phyloP scores from a whole-genome alignment of 495 filamentous ascomycete genomes.

The Xylaria acuta region DNA sequence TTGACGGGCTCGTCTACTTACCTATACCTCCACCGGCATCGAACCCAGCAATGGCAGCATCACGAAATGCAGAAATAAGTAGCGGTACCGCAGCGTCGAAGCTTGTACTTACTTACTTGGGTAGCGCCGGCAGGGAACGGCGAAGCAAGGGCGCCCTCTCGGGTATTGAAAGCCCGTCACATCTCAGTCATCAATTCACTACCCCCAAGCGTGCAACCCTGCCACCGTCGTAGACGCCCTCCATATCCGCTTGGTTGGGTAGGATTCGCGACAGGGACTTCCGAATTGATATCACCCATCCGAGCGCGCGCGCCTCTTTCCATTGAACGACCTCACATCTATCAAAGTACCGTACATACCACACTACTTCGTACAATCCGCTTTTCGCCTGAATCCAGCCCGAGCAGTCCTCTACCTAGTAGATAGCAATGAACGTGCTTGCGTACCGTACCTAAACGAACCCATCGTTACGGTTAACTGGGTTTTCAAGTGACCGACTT shows the following conservation, averaged over 20 bases:
- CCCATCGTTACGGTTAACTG: too few species aligned
- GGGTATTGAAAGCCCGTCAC: constrained; percentile 16
- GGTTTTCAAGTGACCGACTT: too few species aligned
- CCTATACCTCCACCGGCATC: too few species aligned
- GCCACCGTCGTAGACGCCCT: neutral
- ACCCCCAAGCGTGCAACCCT: neutral
- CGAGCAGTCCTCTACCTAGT: too few species aligned
- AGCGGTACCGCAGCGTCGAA: neutral
- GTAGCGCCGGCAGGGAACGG: neutral
- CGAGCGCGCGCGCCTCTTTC: neutral
- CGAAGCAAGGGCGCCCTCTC: neutral
- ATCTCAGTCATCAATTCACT: constrained; percentile 12
- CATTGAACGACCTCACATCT: neutral
- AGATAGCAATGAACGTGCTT: too few species aligned
- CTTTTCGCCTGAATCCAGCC: too few species aligned
- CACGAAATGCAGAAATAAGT: neutral
- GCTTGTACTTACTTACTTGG: too few species aligned
- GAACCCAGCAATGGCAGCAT: neutral
- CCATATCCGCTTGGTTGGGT: constrained; percentile 14
- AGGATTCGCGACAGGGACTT: constrained; percentile 20
- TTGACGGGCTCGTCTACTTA: neutral
- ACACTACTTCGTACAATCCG: neutral
- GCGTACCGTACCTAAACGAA: too few species aligned
- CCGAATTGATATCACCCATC: constrained; percentile 18
- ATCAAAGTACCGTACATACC: constrained; percentile 12